A percentile compares a stretch with the other conserved stretches of the same genome.
These are phyloP conservation scores for Alternaria tenuissima DNA, from an alignment of 2,329 filamentous ascomycete genomes.

Conservation along the genomic window DNA sequence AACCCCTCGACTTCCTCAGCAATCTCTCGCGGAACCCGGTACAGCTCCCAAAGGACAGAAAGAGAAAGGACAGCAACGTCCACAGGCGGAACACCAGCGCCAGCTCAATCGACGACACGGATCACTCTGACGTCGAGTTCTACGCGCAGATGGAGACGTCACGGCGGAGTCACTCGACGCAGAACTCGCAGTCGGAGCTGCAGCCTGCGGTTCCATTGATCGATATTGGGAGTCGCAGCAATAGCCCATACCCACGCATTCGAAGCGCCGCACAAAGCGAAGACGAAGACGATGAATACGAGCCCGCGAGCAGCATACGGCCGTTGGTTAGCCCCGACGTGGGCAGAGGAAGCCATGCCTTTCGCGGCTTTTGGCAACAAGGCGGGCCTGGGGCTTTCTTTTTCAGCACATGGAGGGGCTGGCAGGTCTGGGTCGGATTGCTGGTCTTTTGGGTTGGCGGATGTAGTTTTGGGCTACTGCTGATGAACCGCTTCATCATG, in stretches of 20 bases:
- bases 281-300: conserved; percentile 57
- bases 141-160: conserved; percentile 42
- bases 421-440: conserved; percentile 58
- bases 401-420: conserved; percentile 57
- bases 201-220: conserved; percentile 55
- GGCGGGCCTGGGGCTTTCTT: conserved; percentile 60
- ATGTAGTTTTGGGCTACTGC: conserved; percentile 56
- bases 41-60: conserved; percentile 26
- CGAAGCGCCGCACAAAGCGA: conserved; percentile 56
- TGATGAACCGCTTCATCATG: conserved; percentile 62
- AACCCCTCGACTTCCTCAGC: conserved; percentile 48
- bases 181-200: conserved; percentile 48
- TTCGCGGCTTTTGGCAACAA: conserved; percentile 43
- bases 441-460: conserved; percentile 59
- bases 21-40: conserved; percentile 35
- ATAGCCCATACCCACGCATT: conserved; percentile 55
- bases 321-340: conserved; percentile 49
- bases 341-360: conserved; percentile 28
- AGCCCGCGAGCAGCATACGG: conserved; percentile 49
- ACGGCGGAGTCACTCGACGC: conserved; percentile 36
- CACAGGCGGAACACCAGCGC: conserved; percentile 45
- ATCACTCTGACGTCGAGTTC: conserved; percentile 46
- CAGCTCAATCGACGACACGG: conserved; percentile 50
- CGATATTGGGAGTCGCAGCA: conserved; percentile 53
- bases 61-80: conserved; percentile 24